Base-by-base conservation (phyloP, 768 basidiomycete species). In the Macrolepiota fuliginosa region DNA sequence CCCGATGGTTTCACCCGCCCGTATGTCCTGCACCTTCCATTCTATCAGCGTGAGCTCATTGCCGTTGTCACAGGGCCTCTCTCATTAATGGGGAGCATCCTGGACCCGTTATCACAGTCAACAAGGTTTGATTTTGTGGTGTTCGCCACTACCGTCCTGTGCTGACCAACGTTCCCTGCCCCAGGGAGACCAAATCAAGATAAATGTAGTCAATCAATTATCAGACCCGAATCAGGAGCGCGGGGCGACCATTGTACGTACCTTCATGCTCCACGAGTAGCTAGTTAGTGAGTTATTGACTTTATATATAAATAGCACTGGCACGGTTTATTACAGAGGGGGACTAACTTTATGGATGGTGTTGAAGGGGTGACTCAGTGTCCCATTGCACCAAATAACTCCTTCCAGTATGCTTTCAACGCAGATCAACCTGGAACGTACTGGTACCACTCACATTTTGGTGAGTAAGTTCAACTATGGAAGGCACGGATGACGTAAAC, bases 231-330 rank as follows among this genome's bases (percentile, higher is more conserved):
- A 64, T 78, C 15, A 32, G 29, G 29, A 32, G 29, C 73, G 73
- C 49, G 72, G 70, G 11, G 85, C 85, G 15, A 80, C 76, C 36
- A 78, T 86, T 52, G 83, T 84, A 58, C 61, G 78, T 64, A 7
- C 19, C 35, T 17, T 42, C 15, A 4, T 42, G n/a, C n/a, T n/a
- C n/a, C n/a, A n/a, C n/a, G n/a, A n/a, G n/a, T n/a, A n/a, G 37
- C 15, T 39, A 39, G 37, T 11, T 11, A 2, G 9, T 11, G 2
- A 2, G 2, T 15, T 39, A 42, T 17, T 13, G 13, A 17, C 15
- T 15, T n/a, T 12, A 1, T 12, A 42, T 13, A n/a, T 11, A 9
- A 64, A 22, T 42, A 84, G 83, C 77, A 79, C 65, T 80, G 78
- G 78, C 77, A 79, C 62, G 78, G 79, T 13, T 56, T 80, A 13